Evolutionary conservation across 2,329 filamentous ascomycete species (phyloP).

Genomic region (Trichoderma pleuroti): DNA sequence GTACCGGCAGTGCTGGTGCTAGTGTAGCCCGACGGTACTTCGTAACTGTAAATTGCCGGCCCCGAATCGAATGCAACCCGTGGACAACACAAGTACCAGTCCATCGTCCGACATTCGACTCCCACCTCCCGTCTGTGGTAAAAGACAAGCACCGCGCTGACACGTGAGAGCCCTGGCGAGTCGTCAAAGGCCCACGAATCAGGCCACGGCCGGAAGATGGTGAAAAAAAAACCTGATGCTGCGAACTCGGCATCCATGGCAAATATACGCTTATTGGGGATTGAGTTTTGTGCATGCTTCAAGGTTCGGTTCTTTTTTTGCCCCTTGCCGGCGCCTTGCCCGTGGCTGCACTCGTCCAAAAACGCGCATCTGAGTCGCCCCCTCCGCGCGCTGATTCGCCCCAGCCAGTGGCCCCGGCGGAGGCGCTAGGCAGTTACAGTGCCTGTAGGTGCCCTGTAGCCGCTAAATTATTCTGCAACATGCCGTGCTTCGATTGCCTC

Average conservation of each 20-base stretch:
- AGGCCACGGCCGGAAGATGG: background rate
- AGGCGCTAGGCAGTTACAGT: background rate
- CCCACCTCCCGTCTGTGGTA: background rate
- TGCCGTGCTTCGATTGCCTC: background rate
- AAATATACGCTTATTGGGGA: conserved; percentile 4
- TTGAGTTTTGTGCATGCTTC: conserved; percentile 14
- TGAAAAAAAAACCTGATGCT: background rate
- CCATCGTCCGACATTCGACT: background rate
- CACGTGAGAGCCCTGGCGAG: background rate
- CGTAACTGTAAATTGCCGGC: no score
- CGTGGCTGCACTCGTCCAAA: conserved; percentile 7
- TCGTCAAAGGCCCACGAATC: background rate
- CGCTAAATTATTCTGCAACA: background rate
- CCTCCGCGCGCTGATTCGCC: conserved; percentile 2
- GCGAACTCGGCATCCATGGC: background rate
- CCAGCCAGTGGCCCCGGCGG: background rate
- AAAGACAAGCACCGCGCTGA: background rate
- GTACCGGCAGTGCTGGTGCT: background rate
- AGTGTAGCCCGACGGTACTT: background rate
- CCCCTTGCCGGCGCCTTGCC: background rate
- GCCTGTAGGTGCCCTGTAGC: background rate
- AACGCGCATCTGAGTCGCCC: conserved; percentile 4
- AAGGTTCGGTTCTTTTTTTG: background rate
- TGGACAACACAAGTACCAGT: background rate
- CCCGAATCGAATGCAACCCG: background rate